Conservation (phyloP, 495 filamentous ascomycete species). For the Trichoderma asperelloides region DNA sequence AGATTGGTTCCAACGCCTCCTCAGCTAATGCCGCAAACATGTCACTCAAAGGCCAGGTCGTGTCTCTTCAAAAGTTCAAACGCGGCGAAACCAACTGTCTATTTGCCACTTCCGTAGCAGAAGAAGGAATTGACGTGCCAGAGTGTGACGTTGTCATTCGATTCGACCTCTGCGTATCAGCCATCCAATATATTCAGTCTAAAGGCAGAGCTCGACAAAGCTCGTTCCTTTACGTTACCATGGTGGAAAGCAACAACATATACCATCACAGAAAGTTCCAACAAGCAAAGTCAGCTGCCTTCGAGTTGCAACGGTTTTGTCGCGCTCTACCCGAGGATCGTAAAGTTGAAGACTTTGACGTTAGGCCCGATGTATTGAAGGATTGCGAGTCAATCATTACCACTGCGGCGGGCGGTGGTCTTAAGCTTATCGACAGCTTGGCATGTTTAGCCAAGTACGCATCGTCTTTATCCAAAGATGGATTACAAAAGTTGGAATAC, state of each 20-base stretch:
- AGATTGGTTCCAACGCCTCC: slow-evolving; percentile 21
- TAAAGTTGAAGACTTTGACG: slow-evolving; percentile 52
- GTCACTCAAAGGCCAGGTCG: slow-evolving; percentile 65
- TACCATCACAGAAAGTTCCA: slow-evolving; percentile 45
- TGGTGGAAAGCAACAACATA: slow-evolving; percentile 62
- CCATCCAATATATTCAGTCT: slow-evolving; percentile 96
- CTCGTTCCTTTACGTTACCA: slow-evolving; percentile 73
- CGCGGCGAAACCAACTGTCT: slow-evolving; percentile 79
- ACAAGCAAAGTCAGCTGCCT: slow-evolving; percentile 46
- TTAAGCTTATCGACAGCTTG: slow-evolving; percentile 69
- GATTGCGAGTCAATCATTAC: slow-evolving; percentile 30
- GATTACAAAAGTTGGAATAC: slow-evolving; percentile 50
- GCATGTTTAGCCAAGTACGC: slow-evolving; percentile 50
- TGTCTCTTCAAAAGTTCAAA: slow-evolving; percentile 68
- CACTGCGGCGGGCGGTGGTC: slow-evolving; percentile 60
- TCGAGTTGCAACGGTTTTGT: slow-evolving; percentile 65
- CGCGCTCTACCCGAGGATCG: slow-evolving; percentile 66
- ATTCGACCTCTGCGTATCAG: slow-evolving; percentile 82
- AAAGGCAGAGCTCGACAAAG: slow-evolving; percentile 75
- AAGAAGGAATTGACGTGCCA: slow-evolving; percentile 93
- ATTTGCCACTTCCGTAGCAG: slow-evolving; percentile 84
- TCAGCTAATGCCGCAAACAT: slow-evolving; percentile 35
- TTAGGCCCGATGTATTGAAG: slow-evolving; percentile 21
- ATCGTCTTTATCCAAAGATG: slow-evolving; percentile 44
- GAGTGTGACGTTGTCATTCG: slow-evolving; percentile 87